These are phyloP conservation scores for Citrus sinensis DNA, from an alignment of 345 rosid species.

Conservation along the genomic window DVS_A1.0 CM039165.1:28571001-28571500, in stretches of 20 bases:
- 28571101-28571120: constrained; percentile 47
- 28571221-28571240: background rate
- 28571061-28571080: constrained; percentile 66
- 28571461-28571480: constrained; percentile 51
- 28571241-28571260: constrained; percentile 6
- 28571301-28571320: constrained; percentile 29
- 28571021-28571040: constrained; percentile 48
- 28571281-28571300: constrained; percentile 39
- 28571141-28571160: constrained; percentile 55
- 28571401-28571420: constrained; percentile 67
- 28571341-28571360: constrained; percentile 36
- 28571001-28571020: constrained; percentile 49
- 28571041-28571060: constrained; percentile 70
- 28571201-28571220: background rate
- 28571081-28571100: constrained; percentile 66
- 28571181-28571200: constrained; percentile 4
- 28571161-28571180: constrained; percentile 66
- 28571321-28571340: constrained; percentile 46
- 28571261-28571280: constrained; percentile 36
- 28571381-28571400: constrained; percentile 40
- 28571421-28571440: constrained; percentile 56
- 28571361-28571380: constrained; percentile 34
- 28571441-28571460: constrained; percentile 55
- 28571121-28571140: constrained; percentile 33
- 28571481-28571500: constrained; percentile 48